phyloP scores from a whole-genome alignment of 2,329 filamentous ascomycete species.

The Tolypocladium capitatum region DNA sequence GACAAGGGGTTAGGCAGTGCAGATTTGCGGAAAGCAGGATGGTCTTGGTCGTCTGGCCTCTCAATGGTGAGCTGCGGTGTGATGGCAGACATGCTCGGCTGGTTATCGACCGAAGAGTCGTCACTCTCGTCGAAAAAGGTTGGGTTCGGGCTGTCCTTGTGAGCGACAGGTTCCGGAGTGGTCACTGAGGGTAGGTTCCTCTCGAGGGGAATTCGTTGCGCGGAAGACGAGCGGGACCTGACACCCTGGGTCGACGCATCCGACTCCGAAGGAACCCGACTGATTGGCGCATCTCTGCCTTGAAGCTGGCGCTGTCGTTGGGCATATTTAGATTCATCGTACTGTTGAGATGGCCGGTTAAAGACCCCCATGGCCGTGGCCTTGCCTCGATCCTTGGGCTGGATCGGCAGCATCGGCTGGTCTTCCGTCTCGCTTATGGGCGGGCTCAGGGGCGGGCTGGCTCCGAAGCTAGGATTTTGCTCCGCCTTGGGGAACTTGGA shows the following conservation, averaged over 20 bases:
- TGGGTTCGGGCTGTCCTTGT: constrained; percentile 19
- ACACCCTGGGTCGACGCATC: constrained; percentile 24
- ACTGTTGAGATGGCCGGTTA: constrained; percentile 60
- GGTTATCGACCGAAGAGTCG: constrained; percentile 14
- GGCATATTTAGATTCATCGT: constrained; percentile 75
- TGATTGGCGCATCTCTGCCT: constrained; percentile 50
- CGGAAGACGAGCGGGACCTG: constrained; percentile 34
- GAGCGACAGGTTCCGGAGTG: constrained; percentile 14
- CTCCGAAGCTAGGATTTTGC: constrained; percentile 17
- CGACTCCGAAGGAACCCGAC: constrained; percentile 31
- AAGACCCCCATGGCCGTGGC: constrained; percentile 54
- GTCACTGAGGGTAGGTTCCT: constrained; percentile 14
- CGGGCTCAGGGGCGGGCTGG: constrained; percentile 28
- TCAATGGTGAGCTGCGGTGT: constrained; percentile 26
- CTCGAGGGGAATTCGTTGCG: constrained; percentile 22
- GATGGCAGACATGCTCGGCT: constrained; percentile 2
- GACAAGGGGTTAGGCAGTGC: constrained; percentile 30
- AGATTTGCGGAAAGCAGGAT: constrained; percentile 38
- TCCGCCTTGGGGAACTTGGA: constrained; percentile 21
- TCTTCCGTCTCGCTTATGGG: constrained; percentile 63
- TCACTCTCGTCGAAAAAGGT: constrained; percentile 35
- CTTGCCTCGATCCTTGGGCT: constrained; percentile 67
- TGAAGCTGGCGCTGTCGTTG: constrained; percentile 72
- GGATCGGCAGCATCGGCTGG: constrained; percentile 48
- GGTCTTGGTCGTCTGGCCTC: constrained; percentile 38